Conservation (phyloP, 1,139 yeast species). For the Yamadazyma sp. region DNA sequence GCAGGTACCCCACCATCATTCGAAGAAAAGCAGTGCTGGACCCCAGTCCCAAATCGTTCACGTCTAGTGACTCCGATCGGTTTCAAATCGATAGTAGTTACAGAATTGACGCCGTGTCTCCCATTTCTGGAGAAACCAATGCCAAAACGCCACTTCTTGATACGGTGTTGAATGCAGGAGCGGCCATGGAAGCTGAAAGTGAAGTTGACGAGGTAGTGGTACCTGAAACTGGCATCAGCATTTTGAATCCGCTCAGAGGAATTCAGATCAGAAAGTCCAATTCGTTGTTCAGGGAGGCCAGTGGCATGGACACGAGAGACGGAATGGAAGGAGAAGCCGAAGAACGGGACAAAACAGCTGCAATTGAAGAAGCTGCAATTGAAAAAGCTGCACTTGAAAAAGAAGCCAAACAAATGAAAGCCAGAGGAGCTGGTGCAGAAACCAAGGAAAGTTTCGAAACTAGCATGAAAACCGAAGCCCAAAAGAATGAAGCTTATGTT, state of each 20-base stretch:
- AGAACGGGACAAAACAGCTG: no score
- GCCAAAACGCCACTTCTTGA: not conserved
- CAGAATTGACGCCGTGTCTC: slow-evolving; percentile 9
- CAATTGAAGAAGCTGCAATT: no score
- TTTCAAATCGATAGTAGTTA: slow-evolving; percentile 1
- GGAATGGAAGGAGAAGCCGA: not conserved
- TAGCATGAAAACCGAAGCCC: no score
- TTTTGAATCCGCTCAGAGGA: slow-evolving; percentile 16
- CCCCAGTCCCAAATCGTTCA: not conserved
- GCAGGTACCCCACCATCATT: slow-evolving; percentile 17
- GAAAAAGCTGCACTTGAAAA: no score
- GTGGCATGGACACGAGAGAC: slow-evolving; percentile 7
- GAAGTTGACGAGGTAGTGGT: not conserved
- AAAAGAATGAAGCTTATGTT: no score
- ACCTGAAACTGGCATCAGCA: slow-evolving; percentile 7
- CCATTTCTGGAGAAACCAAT: slow-evolving; percentile 6
- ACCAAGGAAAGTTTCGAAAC: no score
- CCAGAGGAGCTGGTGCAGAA: no score
- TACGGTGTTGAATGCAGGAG: not conserved
- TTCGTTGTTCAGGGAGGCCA: slow-evolving; percentile 14
- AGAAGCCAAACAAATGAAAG: no score
- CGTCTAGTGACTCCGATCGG: not conserved
- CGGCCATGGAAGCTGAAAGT: not conserved
- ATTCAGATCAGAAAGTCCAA: slow-evolving; percentile 2
- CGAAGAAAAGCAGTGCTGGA: slow-evolving; percentile 2